These are phyloP conservation scores for Chlamydomonas sphaeroides DNA, from an alignment of 139 green algal species.

Conservation along the genomic window DNA sequence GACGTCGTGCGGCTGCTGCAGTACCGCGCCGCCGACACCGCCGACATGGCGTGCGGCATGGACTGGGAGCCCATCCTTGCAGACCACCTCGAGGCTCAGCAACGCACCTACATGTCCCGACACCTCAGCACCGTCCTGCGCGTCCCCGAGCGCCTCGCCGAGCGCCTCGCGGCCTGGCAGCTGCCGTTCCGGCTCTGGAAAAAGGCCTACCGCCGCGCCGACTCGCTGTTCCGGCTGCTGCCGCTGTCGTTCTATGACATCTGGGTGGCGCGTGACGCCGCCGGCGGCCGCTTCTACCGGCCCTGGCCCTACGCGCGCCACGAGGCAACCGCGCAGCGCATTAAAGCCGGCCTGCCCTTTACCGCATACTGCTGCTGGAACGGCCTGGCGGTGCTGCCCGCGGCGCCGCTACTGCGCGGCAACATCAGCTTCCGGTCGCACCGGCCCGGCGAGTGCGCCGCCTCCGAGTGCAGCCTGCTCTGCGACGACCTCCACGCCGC, in stretches of 20 bases:
- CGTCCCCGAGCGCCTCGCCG: background rate
- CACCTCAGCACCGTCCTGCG: conserved; percentile 5
- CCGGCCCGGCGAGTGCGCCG: conserved; percentile 54
- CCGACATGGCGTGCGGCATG: conserved; percentile 22
- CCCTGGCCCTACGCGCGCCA: background rate
- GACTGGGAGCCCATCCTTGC: conserved; percentile 38
- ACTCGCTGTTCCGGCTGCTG: conserved; percentile 3
- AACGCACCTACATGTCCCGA: background rate
- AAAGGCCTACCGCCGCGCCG: background rate
- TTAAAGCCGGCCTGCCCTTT: conserved; percentile 57
- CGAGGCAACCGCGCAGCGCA: background rate
- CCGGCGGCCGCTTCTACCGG: conserved; percentile 11
- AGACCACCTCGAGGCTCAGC: background rate
- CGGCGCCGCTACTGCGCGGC: conserved; percentile 48
- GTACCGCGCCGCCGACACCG: background rate
- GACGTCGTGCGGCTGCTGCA: conserved; percentile 55
- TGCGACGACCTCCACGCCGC: conserved; percentile 66
- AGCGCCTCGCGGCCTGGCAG: background rate
- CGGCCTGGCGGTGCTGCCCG: conserved; percentile 60
- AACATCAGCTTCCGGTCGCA: conserved; percentile 33
- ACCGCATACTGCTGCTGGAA: conserved; percentile 77
- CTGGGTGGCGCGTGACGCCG: conserved; percentile 27
- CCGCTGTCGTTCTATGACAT: conserved; percentile 41
- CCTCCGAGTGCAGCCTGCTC: conserved; percentile 71
- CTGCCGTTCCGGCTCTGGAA: conserved; percentile 7